Evolutionary conservation across 2,329 filamentous ascomycete genomes (phyloP).

Genomic region (Intubia oerlemansii): DNA sequence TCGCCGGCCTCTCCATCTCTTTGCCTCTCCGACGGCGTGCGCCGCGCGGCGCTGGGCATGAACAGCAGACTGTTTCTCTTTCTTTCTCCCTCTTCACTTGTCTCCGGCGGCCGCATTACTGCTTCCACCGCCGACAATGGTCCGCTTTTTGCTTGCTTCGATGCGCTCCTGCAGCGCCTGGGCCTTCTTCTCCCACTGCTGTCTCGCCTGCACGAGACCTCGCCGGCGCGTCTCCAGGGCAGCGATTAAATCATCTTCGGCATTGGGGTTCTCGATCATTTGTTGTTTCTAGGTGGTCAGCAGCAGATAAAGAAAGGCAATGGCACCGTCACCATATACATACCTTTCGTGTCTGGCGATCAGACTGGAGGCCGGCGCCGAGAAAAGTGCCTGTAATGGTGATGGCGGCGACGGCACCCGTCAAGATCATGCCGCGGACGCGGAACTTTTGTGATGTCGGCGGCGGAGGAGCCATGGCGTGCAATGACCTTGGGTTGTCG

Average conservation of each 20-base stretch:
- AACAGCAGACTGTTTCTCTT: neutral
- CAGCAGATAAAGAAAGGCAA: too few relatives aligned
- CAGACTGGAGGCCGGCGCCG: slow-evolving; percentile 14
- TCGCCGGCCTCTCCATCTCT: too few relatives aligned
- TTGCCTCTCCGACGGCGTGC: too few relatives aligned
- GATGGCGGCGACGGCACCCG: slow-evolving; percentile 11
- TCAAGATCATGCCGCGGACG: slow-evolving; percentile 7
- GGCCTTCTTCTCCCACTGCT: slow-evolving; percentile 13
- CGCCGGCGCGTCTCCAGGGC: slow-evolving; percentile 11
- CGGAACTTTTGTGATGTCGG: too few relatives aligned
- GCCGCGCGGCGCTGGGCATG: too few relatives aligned
- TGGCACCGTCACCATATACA: too few relatives aligned
- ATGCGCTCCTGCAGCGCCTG: slow-evolving; percentile 11
- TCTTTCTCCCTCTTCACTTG: neutral
- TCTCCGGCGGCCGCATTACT: too few relatives aligned
- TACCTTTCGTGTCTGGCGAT: slow-evolving; percentile 9
- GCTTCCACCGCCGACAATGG: neutral
- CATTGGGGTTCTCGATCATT: slow-evolving; percentile 7
- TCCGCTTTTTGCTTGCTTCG: slow-evolving; percentile 3
- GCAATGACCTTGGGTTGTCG: neutral
- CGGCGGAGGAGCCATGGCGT: neutral
- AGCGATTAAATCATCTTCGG: slow-evolving; percentile 12
- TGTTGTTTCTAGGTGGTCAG: too few relatives aligned
- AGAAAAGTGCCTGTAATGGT: slow-evolving; percentile 13
- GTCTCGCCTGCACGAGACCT: slow-evolving; percentile 10